A percentile compares a stretch with the other conserved stretches of the same genome.
phyloP scores from a whole-genome alignment of 2,329 filamentous ascomycete species.

The Scytalidium sp. region DNA sequence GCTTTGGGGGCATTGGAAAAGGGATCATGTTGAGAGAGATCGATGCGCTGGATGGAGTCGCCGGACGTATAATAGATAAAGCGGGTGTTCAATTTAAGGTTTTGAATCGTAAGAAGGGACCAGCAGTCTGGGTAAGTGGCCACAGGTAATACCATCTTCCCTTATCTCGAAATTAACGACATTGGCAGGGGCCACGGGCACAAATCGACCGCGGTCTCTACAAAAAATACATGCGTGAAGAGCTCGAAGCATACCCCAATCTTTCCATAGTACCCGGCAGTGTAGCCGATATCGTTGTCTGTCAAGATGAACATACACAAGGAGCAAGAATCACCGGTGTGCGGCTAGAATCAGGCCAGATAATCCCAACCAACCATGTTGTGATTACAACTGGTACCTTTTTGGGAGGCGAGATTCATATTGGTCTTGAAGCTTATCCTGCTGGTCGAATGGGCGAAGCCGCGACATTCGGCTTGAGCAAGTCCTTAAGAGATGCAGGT shows the following conservation, averaged over 20 bases:
- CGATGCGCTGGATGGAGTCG: slow-evolving; percentile 88
- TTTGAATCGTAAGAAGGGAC: slow-evolving; percentile 84
- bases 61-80: slow-evolving; percentile 86
- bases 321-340: slow-evolving; percentile 80
- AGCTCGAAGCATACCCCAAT: slow-evolving; percentile 74
- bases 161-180: slow-evolving; percentile 2
- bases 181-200: slow-evolving; percentile 70
- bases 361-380: slow-evolving; percentile 76
- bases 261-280: slow-evolving; percentile 80
- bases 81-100: slow-evolving; percentile 92
- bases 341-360: slow-evolving; percentile 79
- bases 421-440: slow-evolving; percentile 79
- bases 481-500: slow-evolving; percentile 82
- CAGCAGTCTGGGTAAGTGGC: slow-evolving; percentile 77
- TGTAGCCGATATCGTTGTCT: slow-evolving; percentile 86
- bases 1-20: slow-evolving; percentile 97
- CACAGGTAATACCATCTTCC: background rate
- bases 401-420: slow-evolving; percentile 92
- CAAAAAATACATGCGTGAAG: slow-evolving; percentile 84
- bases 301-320: slow-evolving; percentile 48
- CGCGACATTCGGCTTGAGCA: slow-evolving; percentile 88
- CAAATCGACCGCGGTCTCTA: slow-evolving; percentile 94
- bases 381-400: slow-evolving; percentile 98
- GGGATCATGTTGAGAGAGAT: slow-evolving; percentile 94
- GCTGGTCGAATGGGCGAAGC: slow-evolving; percentile 92